Evolutionary conservation across 164 flowering plant genomes (phyloP), one percentile per base, ranked within the genome.

Genomic region (Kalanchoe fedtschenkoi): DNA sequence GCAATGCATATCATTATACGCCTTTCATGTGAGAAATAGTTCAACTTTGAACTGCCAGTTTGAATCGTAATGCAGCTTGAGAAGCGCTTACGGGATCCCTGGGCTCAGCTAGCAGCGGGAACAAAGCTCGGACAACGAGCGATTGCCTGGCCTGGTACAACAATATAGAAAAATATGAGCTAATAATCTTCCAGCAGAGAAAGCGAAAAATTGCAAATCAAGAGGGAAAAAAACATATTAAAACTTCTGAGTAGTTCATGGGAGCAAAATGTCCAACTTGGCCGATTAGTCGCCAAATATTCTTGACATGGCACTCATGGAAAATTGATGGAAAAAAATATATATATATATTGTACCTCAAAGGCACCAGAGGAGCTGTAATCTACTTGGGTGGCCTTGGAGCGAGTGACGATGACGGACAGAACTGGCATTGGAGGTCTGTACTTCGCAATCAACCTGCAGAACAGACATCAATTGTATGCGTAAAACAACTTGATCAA

Each of bases 381-480:
- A 53, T 69, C 73, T 15, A 89, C 76, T 70, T 87, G 90, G 69
- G 85, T 82, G 57, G 95, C 79, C 75, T 83, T 87, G 16, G 88
- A 80, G 6, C 87, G 80, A 26, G 95, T 95, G 34, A 90, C 80
- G 60, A 90, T 92, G 64, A 90, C 95, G 5, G 97, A 90, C 29
- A 90, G 62, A 65, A 90, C 90, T 16, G 97, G 97, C 97, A 89
- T 89, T 29, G 95, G 80, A 74, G 96, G 96, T 73, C 91, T 78
- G 67, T 89, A 90, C 75, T 90, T 90, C 4, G 97, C 95, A 66
- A 90, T 86, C 74, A 90, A 79, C 66, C 97, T 90, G 83, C 74
- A 68, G 13, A 16, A 16, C 47, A 53, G 4, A 30, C 26, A 43
- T 11, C 13, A 37, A 16, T 34, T 58, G 32, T 24, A 47, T 47